These are phyloP conservation scores for Phycomyces blakesleeanus DNA, from an alignment of 192 early-diverging fungal genomes.

Conservation along the genomic window DNA sequence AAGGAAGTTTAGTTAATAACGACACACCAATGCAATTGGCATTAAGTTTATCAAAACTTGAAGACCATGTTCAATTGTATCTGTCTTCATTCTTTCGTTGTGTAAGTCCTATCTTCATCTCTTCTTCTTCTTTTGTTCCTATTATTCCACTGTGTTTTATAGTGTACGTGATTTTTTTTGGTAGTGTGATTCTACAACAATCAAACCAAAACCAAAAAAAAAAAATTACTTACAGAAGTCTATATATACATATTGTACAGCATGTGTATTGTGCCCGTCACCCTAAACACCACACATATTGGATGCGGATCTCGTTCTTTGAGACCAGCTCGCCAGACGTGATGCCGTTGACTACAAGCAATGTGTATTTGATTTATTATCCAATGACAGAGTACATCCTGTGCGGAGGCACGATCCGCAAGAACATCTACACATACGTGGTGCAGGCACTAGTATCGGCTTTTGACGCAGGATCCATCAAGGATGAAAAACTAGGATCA, in stretches of 20 bases:
- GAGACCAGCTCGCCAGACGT: not conserved
- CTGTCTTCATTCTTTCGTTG: not conserved
- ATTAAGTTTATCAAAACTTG: not conserved
- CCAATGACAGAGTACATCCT: not conserved
- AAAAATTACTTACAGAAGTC: no score
- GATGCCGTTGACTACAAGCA: not conserved
- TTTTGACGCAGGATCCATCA: not conserved
- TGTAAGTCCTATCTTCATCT: not conserved
- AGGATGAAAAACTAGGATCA: not conserved
- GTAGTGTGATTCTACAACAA: no score
- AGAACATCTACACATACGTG: not conserved
- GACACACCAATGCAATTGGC: not conserved
- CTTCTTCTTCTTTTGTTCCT: not conserved
- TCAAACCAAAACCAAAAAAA: no score
- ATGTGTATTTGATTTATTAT: not conserved
- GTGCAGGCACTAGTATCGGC: not conserved
- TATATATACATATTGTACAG: no score
- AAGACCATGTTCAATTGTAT: not conserved
- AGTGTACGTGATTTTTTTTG: no score
- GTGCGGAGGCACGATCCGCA: not conserved
- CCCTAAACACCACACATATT: not conserved
- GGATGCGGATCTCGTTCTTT: not conserved
- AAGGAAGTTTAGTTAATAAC: not conserved
- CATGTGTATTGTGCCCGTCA: not conserved
- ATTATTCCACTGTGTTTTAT: no score